Evolutionary conservation across 176 grass and related monocot species (phyloP), one percentile per base, ranked within the genome.

Genomic region (Lolium multiflorum): DNA sequence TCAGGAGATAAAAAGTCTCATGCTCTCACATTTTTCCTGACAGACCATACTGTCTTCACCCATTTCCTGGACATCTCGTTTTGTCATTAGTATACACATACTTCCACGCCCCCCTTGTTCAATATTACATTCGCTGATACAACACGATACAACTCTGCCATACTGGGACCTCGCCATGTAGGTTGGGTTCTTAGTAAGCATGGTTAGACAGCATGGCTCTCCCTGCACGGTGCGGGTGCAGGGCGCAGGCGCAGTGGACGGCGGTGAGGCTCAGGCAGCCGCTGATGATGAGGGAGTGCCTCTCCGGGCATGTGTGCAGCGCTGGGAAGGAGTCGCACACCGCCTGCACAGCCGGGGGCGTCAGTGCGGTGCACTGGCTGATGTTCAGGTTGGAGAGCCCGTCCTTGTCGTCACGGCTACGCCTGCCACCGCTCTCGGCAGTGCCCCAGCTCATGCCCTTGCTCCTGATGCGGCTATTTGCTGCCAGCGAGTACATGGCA

Each of bases 191-290:
- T 75, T 47, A 75, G 72, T 90, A 97, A 3, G 90, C 94, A 62
- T 92, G 92, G 77, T 88, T 84, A 52, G 90, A 80, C 39, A 92
- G 50, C 35, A 87, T 60, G 61, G 77, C 57, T 11, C 90, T 85
- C 3, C 90, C 90, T 0, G 77, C 12, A 3, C 90, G 90, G 91
- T 96, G 89, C 52, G 61, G 85, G 22, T 97, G 92, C 24, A 87
- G 75, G 1, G 90, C 79, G 66, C 94, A 97, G 41, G 92, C 94
- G 52, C 94, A 97, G 87, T 97, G 94, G 21, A 97, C 94, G 14
- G 94, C 89, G 11, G 94, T 97, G 74, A 97, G 92, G 86, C 90
- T 97, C 62, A 97, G 92, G 83, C 94, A 97, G 52, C 94, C 94
- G 48, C 94, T 97, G 81, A 97, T 97, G 79, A 83, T 97, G 71